Percentiles rank a stretch among this genome's conserved stretches.
phyloP scores from a whole-genome alignment of 73 alveolate genomes.

The Tetrahymena malaccensis region DNA sequence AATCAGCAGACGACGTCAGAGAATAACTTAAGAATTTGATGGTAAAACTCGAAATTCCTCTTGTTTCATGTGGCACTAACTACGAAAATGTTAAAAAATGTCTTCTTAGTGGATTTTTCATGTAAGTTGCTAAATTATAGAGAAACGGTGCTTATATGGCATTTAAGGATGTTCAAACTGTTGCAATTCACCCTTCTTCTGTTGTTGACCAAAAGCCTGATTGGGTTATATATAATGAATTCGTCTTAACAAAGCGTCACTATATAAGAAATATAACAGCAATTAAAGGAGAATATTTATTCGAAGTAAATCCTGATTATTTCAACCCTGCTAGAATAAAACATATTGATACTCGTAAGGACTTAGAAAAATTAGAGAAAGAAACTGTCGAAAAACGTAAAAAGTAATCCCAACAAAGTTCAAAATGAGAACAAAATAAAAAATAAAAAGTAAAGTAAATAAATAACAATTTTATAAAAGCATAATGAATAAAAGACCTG shows the following conservation, averaged over 20 bases:
- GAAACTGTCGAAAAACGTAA: neutral
- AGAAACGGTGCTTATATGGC: constrained; percentile 92
- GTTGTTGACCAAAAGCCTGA: constrained; percentile 96
- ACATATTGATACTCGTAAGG: constrained; percentile 30
- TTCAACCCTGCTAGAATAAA: constrained; percentile 68
- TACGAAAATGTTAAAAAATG: constrained; percentile 65
- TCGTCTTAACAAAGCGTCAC: constrained; percentile 94
- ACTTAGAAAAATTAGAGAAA: constrained; percentile 25
- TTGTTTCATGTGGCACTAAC: constrained; percentile 15
- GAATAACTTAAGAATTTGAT: constrained; percentile 69
- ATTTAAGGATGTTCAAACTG: constrained; percentile 94
- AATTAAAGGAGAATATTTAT: constrained; percentile 92
- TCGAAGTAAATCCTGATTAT: constrained; percentile 93
- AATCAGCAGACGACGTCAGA: constrained; percentile 86
- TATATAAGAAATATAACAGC: constrained; percentile 93
- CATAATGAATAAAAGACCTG: neutral
- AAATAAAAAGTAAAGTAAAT: neutral
- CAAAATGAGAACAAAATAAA: neutral
- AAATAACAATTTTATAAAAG: too few relatives aligned
- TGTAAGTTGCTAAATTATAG: constrained; percentile 93
- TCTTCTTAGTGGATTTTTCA: constrained; percentile 79
- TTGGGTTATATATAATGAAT: constrained; percentile 96
- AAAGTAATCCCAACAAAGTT: neutral
- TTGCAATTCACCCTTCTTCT: constrained; percentile 96
- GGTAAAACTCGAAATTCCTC: constrained; percentile 48